Evolutionary conservation across 306 rosid genomes (phyloP), one percentile per base, ranked within the genome.

Genomic region (Pyrus betulifolia): DNA sequence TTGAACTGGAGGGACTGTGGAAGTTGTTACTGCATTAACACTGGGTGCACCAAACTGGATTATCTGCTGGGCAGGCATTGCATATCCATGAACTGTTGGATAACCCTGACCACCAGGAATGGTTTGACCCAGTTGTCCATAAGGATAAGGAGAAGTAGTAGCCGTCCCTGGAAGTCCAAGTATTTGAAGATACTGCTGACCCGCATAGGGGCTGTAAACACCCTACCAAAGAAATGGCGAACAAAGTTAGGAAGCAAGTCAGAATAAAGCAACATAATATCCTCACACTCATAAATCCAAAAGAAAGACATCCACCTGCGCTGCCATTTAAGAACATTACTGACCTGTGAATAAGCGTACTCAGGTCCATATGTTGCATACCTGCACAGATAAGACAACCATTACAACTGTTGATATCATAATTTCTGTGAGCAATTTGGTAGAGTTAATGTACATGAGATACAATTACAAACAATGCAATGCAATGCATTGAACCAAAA

Each of bases 341-440:
- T 60, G 72, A 94, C 98, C 97, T 94, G 98, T 57, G 87, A 88
- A 76, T 89, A 91, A 78, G 78, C 49, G 76, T 85, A 91, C 55
- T 94, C 98, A n/a, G 93, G 95, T 77, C 97, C 98, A 80, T 91
- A 90, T 46, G 96, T 31, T 68, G 94, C 82, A 89, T 91, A 94
- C 87, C 98, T 94, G 89, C 89, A 86, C 63, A 71, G 70, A 81
- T 46, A 83, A 85, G 82, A 85, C 71, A 81, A 80, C 76, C 85
- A 80, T 55, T 76, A 74, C 57, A 82, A 76, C 67, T 68, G 79
- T 75, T 79, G 77, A 46, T 84, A 80, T 72, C 77, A 82, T 76
- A 81, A 78, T 79, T 85, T 82, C 46, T 31, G 82, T 38, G 82
- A 83, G 81, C 81, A 55, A 78, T 69, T 76, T 79, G 74, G 84